phyloP scores from a whole-genome alignment of 176 grass and related monocot genomes.

The Oryza meridionalis region DNA sequence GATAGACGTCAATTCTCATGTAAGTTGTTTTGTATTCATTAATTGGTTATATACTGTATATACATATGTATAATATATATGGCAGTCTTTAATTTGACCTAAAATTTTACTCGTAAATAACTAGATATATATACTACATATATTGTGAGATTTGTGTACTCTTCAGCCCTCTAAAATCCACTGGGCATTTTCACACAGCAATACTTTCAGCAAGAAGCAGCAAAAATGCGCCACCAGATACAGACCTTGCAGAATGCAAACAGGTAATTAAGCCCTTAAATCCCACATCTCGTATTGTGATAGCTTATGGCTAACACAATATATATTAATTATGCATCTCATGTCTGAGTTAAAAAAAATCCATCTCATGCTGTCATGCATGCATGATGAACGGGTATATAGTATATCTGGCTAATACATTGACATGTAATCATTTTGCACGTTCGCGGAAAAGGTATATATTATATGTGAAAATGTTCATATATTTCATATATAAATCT shows the following conservation, averaged over 20 bases:
- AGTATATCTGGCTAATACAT: not conserved
- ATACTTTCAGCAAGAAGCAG: conserved; percentile 74
- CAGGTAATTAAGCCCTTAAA: conserved; percentile 39
- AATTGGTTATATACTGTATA: not conserved
- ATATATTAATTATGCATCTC: not conserved
- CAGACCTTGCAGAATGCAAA: conserved; percentile 77
- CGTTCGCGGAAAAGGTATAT: too few relatives aligned
- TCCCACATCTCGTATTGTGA: not conserved
- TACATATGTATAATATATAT: not conserved
- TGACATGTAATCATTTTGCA: too few relatives aligned
- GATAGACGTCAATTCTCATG: conserved; percentile 73
- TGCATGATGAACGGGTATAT: not conserved
- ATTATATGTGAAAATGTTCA: too few relatives aligned
- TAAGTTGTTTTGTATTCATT: conserved; percentile 27
- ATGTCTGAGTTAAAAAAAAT: not conserved
- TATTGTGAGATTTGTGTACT: not conserved
- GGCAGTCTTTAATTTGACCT: not conserved
- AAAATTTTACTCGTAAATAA: not conserved
- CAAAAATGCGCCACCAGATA: conserved; percentile 73
- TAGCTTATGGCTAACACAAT: not conserved
- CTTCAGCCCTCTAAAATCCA: not conserved
- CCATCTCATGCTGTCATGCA: not conserved
- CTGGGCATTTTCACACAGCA: conserved; percentile 52
- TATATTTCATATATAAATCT: not conserved
- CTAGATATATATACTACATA: not conserved